Conservation (phyloP, 495 filamentous ascomycete genomes). For the Talaromyces thailandensis region DNA sequence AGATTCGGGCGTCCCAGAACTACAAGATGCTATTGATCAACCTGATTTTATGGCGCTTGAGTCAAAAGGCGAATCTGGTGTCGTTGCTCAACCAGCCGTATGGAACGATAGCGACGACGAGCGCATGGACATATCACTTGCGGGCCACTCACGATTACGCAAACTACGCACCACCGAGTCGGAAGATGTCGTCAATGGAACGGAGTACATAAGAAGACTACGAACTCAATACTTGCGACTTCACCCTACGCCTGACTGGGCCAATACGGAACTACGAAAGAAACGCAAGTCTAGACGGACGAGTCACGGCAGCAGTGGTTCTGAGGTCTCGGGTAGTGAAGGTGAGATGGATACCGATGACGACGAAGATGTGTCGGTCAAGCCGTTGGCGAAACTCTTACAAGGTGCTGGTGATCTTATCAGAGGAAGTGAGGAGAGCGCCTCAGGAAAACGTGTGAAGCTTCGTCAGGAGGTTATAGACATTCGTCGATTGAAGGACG, state of each 20-base stretch:
- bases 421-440: slow-evolving; percentile 27
- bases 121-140: slow-evolving; percentile 71
- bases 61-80: slow-evolving; percentile 10
- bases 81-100: slow-evolving; percentile 33
- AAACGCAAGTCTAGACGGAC: slow-evolving; percentile 47
- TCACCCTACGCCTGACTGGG: slow-evolving; percentile 77
- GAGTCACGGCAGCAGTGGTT: slow-evolving; percentile 33
- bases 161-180: slow-evolving; percentile 71
- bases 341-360: slow-evolving; percentile 47
- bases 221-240: slow-evolving; percentile 74
- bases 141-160: slow-evolving; percentile 58
- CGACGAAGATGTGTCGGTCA: slow-evolving; percentile 50
- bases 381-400: slow-evolving; percentile 74
- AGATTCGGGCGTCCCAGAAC: slow-evolving; percentile 48
- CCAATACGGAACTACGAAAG: slow-evolving; percentile 27
- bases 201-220: slow-evolving; percentile 72
- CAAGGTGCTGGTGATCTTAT: slow-evolving; percentile 54
- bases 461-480: slow-evolving; percentile 80
- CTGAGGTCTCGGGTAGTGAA: slow-evolving; percentile 25
- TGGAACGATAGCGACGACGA: slow-evolving; percentile 98
- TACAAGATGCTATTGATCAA: slow-evolving; percentile 32
- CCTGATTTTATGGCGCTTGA: slow-evolving; percentile 25
- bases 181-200: slow-evolving; percentile 80
- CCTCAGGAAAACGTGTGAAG: slow-evolving; percentile 43
- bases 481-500: slow-evolving; percentile 65